These are phyloP conservation scores for Hypomontagnella monticulosa DNA, from an alignment of 495 filamentous ascomycete genomes.

Conservation along the genomic window DNA sequence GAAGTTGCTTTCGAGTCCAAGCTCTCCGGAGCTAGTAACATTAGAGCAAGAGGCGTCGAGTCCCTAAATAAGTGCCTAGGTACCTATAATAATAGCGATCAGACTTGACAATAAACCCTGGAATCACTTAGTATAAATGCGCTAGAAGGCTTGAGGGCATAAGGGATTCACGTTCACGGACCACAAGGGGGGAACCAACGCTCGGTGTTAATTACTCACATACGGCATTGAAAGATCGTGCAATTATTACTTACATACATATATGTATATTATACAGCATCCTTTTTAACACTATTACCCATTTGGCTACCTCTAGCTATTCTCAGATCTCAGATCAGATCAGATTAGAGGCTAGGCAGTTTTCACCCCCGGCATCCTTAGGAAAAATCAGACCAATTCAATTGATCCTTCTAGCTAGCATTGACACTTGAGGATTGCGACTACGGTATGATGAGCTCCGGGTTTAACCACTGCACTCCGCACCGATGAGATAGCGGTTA, in stretches of 20 bases:
- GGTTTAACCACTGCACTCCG: conserved; percentile 8
- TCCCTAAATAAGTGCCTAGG: not conserved
- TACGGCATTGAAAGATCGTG: conserved; percentile 31
- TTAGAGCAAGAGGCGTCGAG: not conserved
- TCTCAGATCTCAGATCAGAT: conserved; percentile 42
- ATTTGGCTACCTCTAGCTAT: not conserved
- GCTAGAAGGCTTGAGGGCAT: conserved; percentile 10
- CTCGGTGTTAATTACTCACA: conserved; percentile 33
- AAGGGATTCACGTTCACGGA: conserved; percentile 11
- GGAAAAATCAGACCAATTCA: conserved; percentile 8
- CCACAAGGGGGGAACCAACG: conserved; percentile 21
- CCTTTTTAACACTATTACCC: not conserved
- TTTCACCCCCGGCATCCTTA: conserved; percentile 17
- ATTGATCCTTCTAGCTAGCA: conserved; percentile 25
- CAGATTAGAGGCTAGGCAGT: conserved; percentile 25
- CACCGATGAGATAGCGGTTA: not conserved
- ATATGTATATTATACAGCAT: not conserved
- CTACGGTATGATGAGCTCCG: conserved; percentile 19
- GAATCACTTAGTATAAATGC: not conserved
- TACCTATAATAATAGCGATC: not conserved
- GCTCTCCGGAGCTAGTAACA: not conserved
- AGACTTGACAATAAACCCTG: no score
- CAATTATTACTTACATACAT: conserved; percentile 35
- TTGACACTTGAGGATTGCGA: conserved; percentile 17
- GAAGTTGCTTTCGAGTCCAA: not conserved